Conservation (phyloP, 768 basidiomycete genomes). For the Rhodosporidiobolus odoratus region DNA sequence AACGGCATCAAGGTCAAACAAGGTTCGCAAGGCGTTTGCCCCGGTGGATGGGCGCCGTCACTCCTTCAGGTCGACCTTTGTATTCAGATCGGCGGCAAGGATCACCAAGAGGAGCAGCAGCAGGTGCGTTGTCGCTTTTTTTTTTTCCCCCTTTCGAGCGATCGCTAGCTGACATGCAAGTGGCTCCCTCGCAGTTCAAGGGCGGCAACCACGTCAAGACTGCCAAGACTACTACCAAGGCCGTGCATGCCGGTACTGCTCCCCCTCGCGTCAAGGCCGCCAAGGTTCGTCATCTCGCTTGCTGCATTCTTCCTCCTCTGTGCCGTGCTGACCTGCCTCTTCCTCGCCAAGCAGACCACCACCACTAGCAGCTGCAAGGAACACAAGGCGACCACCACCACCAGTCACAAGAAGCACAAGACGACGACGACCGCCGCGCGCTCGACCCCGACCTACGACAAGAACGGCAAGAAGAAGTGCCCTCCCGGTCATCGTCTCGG, state of each 20-base stretch:
- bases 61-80: conserved; percentile 5
- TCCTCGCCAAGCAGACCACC: too few species aligned
- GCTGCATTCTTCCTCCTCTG: background rate
- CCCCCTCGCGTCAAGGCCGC: background rate
- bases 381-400: too few species aligned
- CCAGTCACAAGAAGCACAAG: too few species aligned
- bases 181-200: background rate
- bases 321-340: too few species aligned
- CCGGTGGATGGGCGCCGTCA: conserved; percentile 9
- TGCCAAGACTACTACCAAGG: background rate
- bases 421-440: too few species aligned
- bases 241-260: background rate
- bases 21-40: conserved; percentile 7
- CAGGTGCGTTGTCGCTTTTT: background rate
- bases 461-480: background rate
- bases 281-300: background rate
- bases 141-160: background rate
- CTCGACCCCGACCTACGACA: too few species aligned
- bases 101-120: conserved; percentile 10
- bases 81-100: conserved; percentile 14
- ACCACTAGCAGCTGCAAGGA: too few species aligned
- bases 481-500: background rate
- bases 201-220: background rate
- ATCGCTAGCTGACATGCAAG: background rate
- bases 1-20: conserved; percentile 17